Base-by-base conservation (phyloP, 805 yeast genomes). In the Yamadazyma scolyti region DNA sequence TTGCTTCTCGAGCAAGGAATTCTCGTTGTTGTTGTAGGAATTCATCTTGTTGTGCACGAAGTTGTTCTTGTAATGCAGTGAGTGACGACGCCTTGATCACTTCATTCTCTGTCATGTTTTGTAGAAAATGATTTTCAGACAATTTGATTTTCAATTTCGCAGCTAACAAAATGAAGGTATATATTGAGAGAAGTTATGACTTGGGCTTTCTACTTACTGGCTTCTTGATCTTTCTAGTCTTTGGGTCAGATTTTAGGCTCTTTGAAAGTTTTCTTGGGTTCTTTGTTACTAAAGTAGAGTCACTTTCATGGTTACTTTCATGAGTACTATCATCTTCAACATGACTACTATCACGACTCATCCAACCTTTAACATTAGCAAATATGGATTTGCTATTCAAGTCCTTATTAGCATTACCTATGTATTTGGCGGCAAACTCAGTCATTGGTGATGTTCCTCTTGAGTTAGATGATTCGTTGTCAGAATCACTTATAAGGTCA, bases 341-440 rank as follows among this genome's bases (percentile, higher is more conserved):
- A 36, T 50, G 53, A 12, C 51, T 43, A 14, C 57, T 58, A 31
- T 60, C 68, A 16, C 58, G 42, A 32, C 43, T 47, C 33, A 65
- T 65, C 71, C 71, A 65, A 30, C 53, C 68, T 43, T 58, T 58
- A 26, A 65, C 65, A 40, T 64, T 65, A 17, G 65, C 64, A 36
- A 65, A 44, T 19, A 65, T 46, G 2, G 65, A 51, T 32, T 52
- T 52, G 10, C 58, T 47, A 40, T 62, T 62, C 43, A 59, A 47
- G 16, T 59, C 62, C 36, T 53, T 47, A 43, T 67, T 52, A 31
- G 61, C 75, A 48, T 77, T 78, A 9, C 81, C 85, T 23, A 77
- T 73, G 49, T 68, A 79, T 42, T 67, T 73, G 20, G 75, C 61
- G 1, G 86, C 86, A 59, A 79, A 82, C 34, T 76, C 82, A 10